These are phyloP conservation scores for Tuber borchii DNA, from an alignment of 495 filamentous ascomycete genomes.

Conservation along the genomic window DNA sequence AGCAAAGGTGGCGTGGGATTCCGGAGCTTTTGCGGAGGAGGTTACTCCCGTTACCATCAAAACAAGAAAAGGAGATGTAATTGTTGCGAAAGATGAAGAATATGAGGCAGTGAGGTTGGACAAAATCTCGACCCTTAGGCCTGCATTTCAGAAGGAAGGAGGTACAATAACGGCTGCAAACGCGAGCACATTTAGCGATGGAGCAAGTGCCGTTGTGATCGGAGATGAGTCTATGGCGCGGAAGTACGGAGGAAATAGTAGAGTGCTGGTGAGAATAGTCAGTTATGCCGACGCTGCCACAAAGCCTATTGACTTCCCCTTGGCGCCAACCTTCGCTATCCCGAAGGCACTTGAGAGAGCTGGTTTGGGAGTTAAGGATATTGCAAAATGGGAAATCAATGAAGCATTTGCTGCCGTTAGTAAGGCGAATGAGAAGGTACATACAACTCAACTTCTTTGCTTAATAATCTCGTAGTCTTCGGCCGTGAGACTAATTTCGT, in stretches of 20 bases:
- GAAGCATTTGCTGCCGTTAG: slow-evolving; percentile 96
- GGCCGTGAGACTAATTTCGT: slow-evolving; percentile 16
- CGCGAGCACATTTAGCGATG: slow-evolving; percentile 86
- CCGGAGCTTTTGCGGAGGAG: slow-evolving; percentile 72
- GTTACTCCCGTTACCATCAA: slow-evolving; percentile 79
- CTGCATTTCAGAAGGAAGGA: slow-evolving; percentile 77
- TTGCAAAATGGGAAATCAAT: slow-evolving; percentile 95
- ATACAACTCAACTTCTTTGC: slow-evolving; percentile 6
- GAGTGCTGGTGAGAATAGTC: slow-evolving; percentile 78
- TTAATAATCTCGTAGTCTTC: not conserved
- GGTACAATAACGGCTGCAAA: slow-evolving; percentile 95
- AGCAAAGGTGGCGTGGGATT: slow-evolving; percentile 82
- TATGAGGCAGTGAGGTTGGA: slow-evolving; percentile 76
- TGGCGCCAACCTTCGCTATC: slow-evolving; percentile 87
- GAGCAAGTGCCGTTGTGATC: slow-evolving; percentile 83
- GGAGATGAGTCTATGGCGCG: slow-evolving; percentile 67
- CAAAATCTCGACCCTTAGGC: slow-evolving; percentile 78
- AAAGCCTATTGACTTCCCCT: slow-evolving; percentile 90
- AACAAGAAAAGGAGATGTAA: slow-evolving; percentile 70
- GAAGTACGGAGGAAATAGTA: slow-evolving; percentile 63
- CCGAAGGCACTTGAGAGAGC: slow-evolving; percentile 82
- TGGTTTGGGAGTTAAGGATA: slow-evolving; percentile 79
- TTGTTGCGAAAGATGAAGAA: slow-evolving; percentile 77
- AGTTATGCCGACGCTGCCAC: slow-evolving; percentile 83
- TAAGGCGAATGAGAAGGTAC: slow-evolving; percentile 84